Evolutionary conservation across 2,329 filamentous ascomycete species (phyloP).

Genomic region (Phyllachora maydis): DNA sequence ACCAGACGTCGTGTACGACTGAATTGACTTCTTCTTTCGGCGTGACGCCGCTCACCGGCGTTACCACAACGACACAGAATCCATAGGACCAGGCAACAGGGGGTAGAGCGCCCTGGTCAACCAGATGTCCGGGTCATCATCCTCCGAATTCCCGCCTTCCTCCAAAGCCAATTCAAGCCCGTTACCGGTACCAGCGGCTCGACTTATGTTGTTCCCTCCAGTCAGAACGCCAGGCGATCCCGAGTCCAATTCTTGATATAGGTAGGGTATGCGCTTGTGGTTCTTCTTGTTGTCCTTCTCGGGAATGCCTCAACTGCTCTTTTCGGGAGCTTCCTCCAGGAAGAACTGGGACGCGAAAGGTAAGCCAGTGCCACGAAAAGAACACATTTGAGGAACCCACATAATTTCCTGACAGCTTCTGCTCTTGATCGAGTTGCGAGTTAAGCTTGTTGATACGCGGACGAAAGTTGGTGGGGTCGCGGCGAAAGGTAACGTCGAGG

Average conservation of each 20-base stretch:
- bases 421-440: slow-evolving; percentile 92
- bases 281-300: slow-evolving; percentile 9
- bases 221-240: slow-evolving; percentile 34
- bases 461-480: slow-evolving; percentile 87
- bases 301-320: slow-evolving; percentile 35
- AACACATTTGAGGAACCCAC: slow-evolving; percentile 27
- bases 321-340: slow-evolving; percentile 53
- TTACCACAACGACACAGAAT: too few relatives aligned
- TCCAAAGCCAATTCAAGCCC: slow-evolving; percentile 15
- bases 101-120: slow-evolving; percentile 40
- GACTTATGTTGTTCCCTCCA: slow-evolving; percentile 6
- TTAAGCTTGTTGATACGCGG: slow-evolving; percentile 97
- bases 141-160: slow-evolving; percentile 34
- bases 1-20: too few relatives aligned
- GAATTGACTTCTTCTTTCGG: too few relatives aligned
- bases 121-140: slow-evolving; percentile 44
- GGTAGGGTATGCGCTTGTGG: slow-evolving; percentile 10
- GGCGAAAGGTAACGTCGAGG: slow-evolving; percentile 93
- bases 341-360: slow-evolving; percentile 53
- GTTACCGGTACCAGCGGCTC: slow-evolving; percentile 9
- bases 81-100: slow-evolving; percentile 44
- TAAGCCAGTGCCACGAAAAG: slow-evolving; percentile 1
- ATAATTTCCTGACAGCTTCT: slow-evolving; percentile 86
- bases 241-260: slow-evolving; percentile 16
- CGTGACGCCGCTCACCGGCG: too few relatives aligned